Conservation (phyloP, 768 basidiomycete genomes). For the Serendipita sp. region DNA sequence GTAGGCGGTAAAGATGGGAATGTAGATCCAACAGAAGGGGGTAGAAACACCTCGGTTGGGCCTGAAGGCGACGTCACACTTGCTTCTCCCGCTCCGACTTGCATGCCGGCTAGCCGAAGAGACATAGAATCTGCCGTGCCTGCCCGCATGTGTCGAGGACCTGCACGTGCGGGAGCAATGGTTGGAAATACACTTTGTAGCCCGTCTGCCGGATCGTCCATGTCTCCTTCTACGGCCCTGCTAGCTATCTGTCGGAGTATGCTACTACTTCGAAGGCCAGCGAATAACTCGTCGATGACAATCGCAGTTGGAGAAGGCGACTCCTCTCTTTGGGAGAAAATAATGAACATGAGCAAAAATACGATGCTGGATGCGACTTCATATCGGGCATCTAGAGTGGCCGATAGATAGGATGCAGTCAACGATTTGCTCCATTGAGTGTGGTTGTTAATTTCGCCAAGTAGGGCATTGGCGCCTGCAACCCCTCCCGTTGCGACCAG, state of each 20-base stretch:
- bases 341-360: slow-evolving; percentile 51
- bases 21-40: not conserved
- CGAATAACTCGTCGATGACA: slow-evolving; percentile 41
- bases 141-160: not conserved
- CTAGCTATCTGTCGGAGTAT: slow-evolving; percentile 47
- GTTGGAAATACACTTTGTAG: slow-evolving; percentile 23
- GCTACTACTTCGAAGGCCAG: slow-evolving; percentile 62
- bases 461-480: not conserved
- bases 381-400: slow-evolving; percentile 56
- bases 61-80: not conserved
- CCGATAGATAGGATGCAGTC: slow-evolving; percentile 44
- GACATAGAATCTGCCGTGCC: slow-evolving; percentile 12
- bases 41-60: not conserved
- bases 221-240: slow-evolving; percentile 36
- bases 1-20: not conserved
- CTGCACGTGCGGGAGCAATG: slow-evolving; percentile 19
- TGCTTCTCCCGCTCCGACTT: slow-evolving; percentile 1
- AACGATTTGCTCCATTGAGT: slow-evolving; percentile 51
- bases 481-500: not conserved
- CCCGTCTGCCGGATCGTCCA: slow-evolving; percentile 30
- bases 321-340: slow-evolving; percentile 35
- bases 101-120: slow-evolving; percentile 8
- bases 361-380: slow-evolving; percentile 54
- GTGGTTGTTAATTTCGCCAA: slow-evolving; percentile 19
- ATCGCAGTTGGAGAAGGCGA: slow-evolving; percentile 36